Conservation (phyloP, 495 filamentous ascomycete species). For the Geoglossum glabrum region DNA sequence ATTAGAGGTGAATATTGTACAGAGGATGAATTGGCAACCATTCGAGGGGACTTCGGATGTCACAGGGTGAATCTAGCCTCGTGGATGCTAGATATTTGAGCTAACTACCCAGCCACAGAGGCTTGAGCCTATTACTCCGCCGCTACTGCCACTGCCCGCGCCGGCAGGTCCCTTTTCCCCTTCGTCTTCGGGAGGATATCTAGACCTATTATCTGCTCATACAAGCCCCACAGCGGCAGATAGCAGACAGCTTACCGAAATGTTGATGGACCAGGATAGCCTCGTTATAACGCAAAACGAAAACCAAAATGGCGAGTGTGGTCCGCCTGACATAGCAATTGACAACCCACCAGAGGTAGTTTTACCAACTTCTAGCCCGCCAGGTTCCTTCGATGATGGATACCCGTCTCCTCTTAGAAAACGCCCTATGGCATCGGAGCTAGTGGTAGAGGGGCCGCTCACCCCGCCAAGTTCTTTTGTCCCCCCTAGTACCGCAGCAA, state of each 20-base stretch:
- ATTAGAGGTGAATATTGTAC: constrained; percentile 5
- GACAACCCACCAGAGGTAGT: neutral
- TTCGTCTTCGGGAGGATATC: constrained; percentile 23
- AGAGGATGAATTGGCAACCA: neutral
- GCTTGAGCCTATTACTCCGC: constrained; percentile 31
- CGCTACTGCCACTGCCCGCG: constrained; percentile 29
- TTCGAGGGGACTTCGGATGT: neutral
- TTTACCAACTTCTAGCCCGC: neutral
- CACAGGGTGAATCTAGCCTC: neutral
- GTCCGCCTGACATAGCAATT: neutral
- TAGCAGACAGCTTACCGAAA: constrained; percentile 24
- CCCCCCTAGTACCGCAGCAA: constrained; percentile 14
- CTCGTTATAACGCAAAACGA: constrained; percentile 2
- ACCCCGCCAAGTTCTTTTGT: constrained; percentile 15
- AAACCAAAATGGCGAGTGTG: constrained; percentile 3
- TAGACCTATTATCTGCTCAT: constrained; percentile 33
- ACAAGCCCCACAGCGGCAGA: constrained; percentile 27
- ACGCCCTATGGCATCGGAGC: neutral
- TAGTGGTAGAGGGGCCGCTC: constrained; percentile 20
- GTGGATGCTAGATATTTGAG: neutral
- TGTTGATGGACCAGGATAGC: neutral
- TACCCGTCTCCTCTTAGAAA: neutral
- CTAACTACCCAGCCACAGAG: neutral
- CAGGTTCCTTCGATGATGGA: neutral
- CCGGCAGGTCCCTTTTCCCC: constrained; percentile 24